phyloP scores from a whole-genome alignment of 306 rosid species.

The Cucurbita moschata region DNA sequence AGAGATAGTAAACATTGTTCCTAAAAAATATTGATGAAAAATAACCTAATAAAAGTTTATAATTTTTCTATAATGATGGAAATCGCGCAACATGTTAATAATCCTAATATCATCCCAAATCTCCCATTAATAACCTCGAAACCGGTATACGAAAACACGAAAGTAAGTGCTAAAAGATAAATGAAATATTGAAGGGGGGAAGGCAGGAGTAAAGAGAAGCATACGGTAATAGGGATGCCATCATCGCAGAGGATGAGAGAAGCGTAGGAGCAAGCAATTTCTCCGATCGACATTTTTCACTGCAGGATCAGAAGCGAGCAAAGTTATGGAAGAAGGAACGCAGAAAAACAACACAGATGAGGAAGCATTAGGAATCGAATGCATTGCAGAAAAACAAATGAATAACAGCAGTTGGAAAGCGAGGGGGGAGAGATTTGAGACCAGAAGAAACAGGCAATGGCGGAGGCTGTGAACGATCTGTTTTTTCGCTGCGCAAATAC shows the following conservation, averaged over 20 bases:
- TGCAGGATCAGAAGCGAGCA: neutral
- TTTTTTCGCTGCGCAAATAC: neutral
- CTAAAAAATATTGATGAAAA: too few relatives aligned
- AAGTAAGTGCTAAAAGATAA: neutral
- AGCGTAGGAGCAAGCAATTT: constrained; percentile 58
- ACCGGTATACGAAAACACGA: neutral
- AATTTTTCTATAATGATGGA: neutral
- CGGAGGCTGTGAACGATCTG: too few relatives aligned
- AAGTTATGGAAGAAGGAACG: neutral
- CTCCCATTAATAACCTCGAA: neutral
- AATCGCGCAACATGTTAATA: neutral
- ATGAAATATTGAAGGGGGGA: neutral
- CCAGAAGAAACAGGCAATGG: neutral
- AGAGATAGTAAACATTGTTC: neutral
- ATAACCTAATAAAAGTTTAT: neutral
- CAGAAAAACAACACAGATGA: neutral
- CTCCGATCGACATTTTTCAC: constrained; percentile 33
- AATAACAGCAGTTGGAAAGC: neutral
- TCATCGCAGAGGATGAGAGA: constrained; percentile 51
- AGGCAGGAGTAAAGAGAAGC: neutral
- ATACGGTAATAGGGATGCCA: constrained; percentile 46
- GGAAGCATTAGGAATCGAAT: neutral
- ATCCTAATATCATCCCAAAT: neutral
- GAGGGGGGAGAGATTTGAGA: neutral
- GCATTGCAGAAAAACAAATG: neutral